phyloP scores from a whole-genome alignment of 2,329 filamentous ascomycete species.

The Hirsutella thompsonii region DNA sequence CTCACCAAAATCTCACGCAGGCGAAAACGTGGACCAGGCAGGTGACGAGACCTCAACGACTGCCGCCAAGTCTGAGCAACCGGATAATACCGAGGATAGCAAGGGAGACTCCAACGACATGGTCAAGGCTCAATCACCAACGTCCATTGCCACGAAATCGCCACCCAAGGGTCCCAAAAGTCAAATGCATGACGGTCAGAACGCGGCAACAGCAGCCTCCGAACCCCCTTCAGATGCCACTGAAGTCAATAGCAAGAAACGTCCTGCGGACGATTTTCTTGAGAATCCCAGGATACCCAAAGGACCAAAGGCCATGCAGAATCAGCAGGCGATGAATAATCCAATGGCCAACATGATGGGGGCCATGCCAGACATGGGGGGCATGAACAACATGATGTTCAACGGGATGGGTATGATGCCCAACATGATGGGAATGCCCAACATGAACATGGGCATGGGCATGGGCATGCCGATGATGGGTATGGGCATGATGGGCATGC shows the following conservation, averaged over 20 bases:
- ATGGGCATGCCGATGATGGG: slow-evolving; percentile 18
- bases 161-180: slow-evolving; percentile 17
- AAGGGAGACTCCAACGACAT: slow-evolving; percentile 9
- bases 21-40: slow-evolving; percentile 26
- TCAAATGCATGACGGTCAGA: slow-evolving; percentile 16
- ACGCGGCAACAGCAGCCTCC: slow-evolving; percentile 21
- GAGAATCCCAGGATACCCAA: slow-evolving; percentile 55
- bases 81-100: not conserved
- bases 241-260: slow-evolving; percentile 52
- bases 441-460: slow-evolving; percentile 10
- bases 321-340: slow-evolving; percentile 31
- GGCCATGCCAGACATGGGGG: slow-evolving; percentile 24
- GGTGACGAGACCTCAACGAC: slow-evolving; percentile 14
- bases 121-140: slow-evolving; percentile 23
- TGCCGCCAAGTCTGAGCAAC: slow-evolving; percentile 11
- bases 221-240: slow-evolving; percentile 5
- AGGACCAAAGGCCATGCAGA: slow-evolving; percentile 52
- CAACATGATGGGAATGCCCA: slow-evolving; percentile 26
- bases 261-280: slow-evolving; percentile 60
- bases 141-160: slow-evolving; percentile 11
- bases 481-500: slow-evolving; percentile 13
- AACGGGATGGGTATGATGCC: slow-evolving; percentile 22
- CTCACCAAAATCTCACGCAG: slow-evolving; percentile 24
- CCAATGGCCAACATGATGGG: slow-evolving; percentile 33
- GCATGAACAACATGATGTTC: slow-evolving; percentile 25